Conservation (phyloP, 345 rosid genomes). For the Draba incana region DNA sequence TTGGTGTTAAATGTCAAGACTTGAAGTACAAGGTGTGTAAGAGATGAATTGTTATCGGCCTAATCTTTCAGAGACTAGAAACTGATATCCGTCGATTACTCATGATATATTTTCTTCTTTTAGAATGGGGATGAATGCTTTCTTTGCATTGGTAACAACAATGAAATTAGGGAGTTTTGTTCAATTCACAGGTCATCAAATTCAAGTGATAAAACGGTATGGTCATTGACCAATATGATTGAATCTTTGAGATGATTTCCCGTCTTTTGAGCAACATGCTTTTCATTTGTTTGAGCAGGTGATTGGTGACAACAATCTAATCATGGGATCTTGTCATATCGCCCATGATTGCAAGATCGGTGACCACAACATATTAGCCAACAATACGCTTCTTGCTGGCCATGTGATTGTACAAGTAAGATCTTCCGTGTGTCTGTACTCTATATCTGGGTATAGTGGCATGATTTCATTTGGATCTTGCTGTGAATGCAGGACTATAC, state of each 20-base stretch:
- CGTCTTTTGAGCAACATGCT: slow-evolving; percentile 14
- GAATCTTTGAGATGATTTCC: not conserved
- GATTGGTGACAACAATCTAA: slow-evolving; percentile 81
- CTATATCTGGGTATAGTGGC: slow-evolving; percentile 9
- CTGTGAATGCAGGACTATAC: slow-evolving; percentile 61
- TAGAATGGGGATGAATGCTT: slow-evolving; percentile 81
- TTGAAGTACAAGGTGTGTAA: slow-evolving; percentile 72
- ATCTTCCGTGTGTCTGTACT: slow-evolving; percentile 1
- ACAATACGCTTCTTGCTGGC: slow-evolving; percentile 88
- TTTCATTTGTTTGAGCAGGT: slow-evolving; percentile 54
- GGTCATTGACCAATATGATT: slow-evolving; percentile 4
- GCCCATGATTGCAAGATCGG: slow-evolving; percentile 97
- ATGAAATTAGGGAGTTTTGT: slow-evolving; percentile 83
- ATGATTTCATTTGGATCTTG: slow-evolving; percentile 35
- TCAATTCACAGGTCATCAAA: slow-evolving; percentile 92
- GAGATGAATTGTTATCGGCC: not conserved
- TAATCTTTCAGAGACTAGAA: not conserved
- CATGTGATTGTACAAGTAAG: slow-evolving; percentile 89
- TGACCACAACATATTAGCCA: slow-evolving; percentile 82
- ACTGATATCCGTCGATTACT: not conserved
- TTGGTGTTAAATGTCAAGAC: slow-evolving; percentile 95
- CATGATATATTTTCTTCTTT: slow-evolving; percentile 14
- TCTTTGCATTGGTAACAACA: slow-evolving; percentile 79
- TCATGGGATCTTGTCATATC: slow-evolving; percentile 97
- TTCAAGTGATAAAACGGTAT: slow-evolving; percentile 69